Evolutionary conservation across 1,139 yeast species (phyloP).

Genomic region (Suhomyces bribrorum): DNA sequence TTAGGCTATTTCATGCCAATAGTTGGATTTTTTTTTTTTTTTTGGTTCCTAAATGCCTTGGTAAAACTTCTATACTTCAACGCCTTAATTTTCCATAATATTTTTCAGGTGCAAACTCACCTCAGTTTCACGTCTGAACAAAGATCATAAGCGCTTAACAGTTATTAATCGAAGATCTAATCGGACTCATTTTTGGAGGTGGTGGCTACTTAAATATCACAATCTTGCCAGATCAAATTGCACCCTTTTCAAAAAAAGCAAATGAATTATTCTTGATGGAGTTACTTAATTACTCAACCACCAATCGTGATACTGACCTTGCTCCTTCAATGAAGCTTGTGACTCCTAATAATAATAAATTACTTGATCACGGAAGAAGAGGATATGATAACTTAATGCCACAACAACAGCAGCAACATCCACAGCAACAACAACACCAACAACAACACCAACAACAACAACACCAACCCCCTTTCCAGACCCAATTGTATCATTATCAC

Average conservation of each 20-base stretch:
- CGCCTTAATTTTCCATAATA: conserved; percentile 11
- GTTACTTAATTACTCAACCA: conserved; percentile 13
- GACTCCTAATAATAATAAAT: conserved; percentile 4
- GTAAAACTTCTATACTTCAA: conserved; percentile 15
- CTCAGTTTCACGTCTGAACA: conserved; percentile 12
- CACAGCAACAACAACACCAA: conserved; percentile 1
- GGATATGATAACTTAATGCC: conserved; percentile 4
- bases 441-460: conserved; percentile 5
- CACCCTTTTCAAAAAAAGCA: not conserved
- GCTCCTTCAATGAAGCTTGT: conserved; percentile 12
- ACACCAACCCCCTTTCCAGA: conserved; percentile 7
- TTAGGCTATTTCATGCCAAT: not conserved
- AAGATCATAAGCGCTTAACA: conserved; percentile 8
- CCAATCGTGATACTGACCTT: conserved; percentile 10
- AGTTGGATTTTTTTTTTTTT: conserved; percentile 5
- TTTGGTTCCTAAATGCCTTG: conserved; percentile 10
- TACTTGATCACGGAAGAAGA: conserved; percentile 5
- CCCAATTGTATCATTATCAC: conserved; percentile 11
- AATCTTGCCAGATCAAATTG: conserved; percentile 12
- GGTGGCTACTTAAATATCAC: conserved; percentile 9
- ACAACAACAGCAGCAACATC: conserved; percentile 1
- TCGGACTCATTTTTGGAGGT: not conserved
- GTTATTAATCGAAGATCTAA: conserved; percentile 11
- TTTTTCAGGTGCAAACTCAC: conserved; percentile 11
- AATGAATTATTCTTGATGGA: conserved; percentile 10